Percentiles rank a stretch among this genome's conserved stretches.
Conservation (phyloP, 2,329 filamentous ascomycete genomes). For the Moelleriella libera region DNA sequence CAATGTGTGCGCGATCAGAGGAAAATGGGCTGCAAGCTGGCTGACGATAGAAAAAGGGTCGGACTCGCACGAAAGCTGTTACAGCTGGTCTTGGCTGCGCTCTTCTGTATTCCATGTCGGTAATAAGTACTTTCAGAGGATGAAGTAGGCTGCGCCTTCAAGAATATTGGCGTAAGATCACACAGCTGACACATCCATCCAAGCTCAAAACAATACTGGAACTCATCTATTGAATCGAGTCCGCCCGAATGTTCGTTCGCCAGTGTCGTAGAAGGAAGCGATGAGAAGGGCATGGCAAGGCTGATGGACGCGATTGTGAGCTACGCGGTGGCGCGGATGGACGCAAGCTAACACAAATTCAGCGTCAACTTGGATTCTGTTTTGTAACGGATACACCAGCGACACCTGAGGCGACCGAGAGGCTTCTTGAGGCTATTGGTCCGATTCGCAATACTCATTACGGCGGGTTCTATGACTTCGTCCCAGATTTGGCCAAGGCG, state of each 20-base stretch:
- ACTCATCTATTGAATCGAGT: conserved; percentile 16
- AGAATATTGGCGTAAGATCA: not conserved
- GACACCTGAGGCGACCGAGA: conserved; percentile 55
- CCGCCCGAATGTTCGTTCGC: conserved; percentile 48
- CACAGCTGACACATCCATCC: not conserved
- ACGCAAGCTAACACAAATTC: conserved; percentile 1
- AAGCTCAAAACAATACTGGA: conserved; percentile 10
- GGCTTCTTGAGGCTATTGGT: conserved; percentile 66
- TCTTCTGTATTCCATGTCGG: conserved; percentile 14
- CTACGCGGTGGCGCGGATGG: not conserved
- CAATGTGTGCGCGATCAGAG: conserved; percentile 15
- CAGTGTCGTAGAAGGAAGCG: conserved; percentile 38
- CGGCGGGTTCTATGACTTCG: conserved; percentile 69
- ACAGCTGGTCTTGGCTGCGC: conserved; percentile 39
- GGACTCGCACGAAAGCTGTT: conserved; percentile 55
- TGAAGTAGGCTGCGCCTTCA: conserved; percentile 2
- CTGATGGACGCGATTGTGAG: conserved; percentile 53
- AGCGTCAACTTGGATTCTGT: conserved; percentile 61
- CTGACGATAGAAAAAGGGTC: conserved; percentile 37
- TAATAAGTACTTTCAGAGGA: conserved; percentile 12
- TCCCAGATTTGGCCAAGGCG: conserved; percentile 72
- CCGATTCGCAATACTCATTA: conserved; percentile 89
- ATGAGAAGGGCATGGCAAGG: conserved; percentile 37
- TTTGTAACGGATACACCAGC: conserved; percentile 58
- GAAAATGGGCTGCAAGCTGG: not conserved